phyloP scores from a whole-genome alignment of 164 flowering plant genomes.

The Santalum album region DNA sequence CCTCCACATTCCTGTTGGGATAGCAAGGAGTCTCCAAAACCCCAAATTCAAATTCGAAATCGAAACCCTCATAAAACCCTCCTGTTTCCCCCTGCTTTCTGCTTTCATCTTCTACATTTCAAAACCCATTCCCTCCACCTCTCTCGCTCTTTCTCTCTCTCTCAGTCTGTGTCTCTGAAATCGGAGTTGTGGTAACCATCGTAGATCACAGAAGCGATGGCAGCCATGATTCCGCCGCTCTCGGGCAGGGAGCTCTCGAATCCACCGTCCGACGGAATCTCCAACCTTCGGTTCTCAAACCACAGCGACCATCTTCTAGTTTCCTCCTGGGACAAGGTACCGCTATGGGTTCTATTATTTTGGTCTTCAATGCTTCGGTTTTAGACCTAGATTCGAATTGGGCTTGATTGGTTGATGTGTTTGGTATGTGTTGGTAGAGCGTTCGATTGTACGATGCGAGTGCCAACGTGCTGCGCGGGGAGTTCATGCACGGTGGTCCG shows the following conservation, averaged over 20 bases:
- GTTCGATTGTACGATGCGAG: conserved; percentile 89
- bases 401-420: background rate
- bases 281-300: conserved; percentile 92
- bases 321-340: conserved; percentile 96
- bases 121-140: conserved; percentile 17
- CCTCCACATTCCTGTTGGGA: no score
- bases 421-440: conserved; percentile 27
- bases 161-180: conserved; percentile 3
- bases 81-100: no score
- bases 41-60: no score
- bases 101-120: conserved; percentile 5
- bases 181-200: background rate
- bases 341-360: background rate
- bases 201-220: conserved; percentile 23
- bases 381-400: background rate
- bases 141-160: conserved; percentile 10
- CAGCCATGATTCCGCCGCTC: conserved; percentile 35
- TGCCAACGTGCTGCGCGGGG: conserved; percentile 67
- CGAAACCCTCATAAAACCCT: no score
- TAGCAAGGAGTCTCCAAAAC: no score
- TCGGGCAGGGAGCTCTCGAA: conserved; percentile 72
- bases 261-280: conserved; percentile 90
- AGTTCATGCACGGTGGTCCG: conserved; percentile 83
- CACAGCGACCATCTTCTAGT: conserved; percentile 92
- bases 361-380: background rate